phyloP scores from a whole-genome alignment of 192 early-diverging fungal genomes.

The Chytriomyces sp. region DNA sequence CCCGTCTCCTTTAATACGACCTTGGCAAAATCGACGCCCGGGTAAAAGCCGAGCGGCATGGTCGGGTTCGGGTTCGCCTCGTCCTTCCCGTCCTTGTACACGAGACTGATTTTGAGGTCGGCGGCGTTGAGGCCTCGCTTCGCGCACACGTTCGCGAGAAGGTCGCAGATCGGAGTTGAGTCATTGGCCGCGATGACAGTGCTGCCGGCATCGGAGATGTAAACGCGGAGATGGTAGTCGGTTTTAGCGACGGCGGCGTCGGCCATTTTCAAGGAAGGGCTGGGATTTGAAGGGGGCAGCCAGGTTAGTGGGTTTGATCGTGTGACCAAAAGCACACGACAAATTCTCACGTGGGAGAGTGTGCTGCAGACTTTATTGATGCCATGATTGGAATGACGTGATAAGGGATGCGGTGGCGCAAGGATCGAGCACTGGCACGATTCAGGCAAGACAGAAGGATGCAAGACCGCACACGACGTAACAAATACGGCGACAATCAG shows the following conservation, averaged over 20 bases:
- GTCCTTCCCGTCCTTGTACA: background rate
- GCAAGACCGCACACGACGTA: too few species aligned
- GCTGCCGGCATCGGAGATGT: slow-evolving; percentile 45
- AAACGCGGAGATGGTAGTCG: slow-evolving; percentile 33
- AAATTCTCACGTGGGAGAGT: too few species aligned
- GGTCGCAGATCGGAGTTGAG: slow-evolving; percentile 51
- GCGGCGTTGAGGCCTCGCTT: slow-evolving; percentile 20
- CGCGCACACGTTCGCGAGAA: slow-evolving; percentile 45
- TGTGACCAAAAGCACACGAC: too few species aligned
- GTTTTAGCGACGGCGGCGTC: background rate
- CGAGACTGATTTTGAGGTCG: background rate
- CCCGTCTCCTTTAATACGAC: background rate
- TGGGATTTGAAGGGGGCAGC: too few species aligned
- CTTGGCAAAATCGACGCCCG: slow-evolving; percentile 6
- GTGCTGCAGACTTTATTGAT: too few species aligned
- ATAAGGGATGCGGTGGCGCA: too few species aligned
- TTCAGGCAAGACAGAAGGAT: too few species aligned
- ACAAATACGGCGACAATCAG: too few species aligned
- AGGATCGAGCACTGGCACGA: too few species aligned
- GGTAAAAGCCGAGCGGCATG: background rate
- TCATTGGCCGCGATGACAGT: slow-evolving; percentile 45
- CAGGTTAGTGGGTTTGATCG: too few species aligned
- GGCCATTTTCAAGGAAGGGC: too few species aligned
- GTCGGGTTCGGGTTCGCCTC: background rate
- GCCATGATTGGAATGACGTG: too few species aligned